Evolutionary conservation across 176 grass and related monocot genomes (phyloP), one percentile per base, ranked within the genome.

Genomic region (Pontederia crassipes): DNA sequence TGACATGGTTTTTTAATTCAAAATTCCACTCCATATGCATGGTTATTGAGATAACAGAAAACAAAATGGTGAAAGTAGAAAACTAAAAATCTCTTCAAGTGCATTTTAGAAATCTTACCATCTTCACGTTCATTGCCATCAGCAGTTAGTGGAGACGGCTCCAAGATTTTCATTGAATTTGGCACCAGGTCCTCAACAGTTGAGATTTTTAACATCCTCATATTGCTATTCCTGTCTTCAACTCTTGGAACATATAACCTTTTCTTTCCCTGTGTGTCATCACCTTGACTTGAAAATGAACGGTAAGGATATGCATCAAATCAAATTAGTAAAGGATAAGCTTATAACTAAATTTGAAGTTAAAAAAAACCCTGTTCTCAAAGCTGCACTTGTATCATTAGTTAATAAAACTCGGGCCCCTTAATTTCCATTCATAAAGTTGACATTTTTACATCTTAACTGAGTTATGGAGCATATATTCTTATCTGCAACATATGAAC

Each of bases 151-250:
- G 84, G 81, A 16, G 79, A 85, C 18, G 93, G 87, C 64, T 98
- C 93, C 71, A 98, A 29, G 69, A 98, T 98, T 20, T 98, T 92
- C 93, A 98, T 92, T 55, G 87, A 92, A 86, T 88, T 92, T 55
- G 80, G 75, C 62, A 92, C 54, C 49, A 98, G 76, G 75, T 98
- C 87, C 64, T 88, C 67, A 70, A 83, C 83, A 49, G 78, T 69
- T 27, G 84, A 90, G 49, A 98, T 92, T 80, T 76, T 91, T 56
- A 92, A 55, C 87, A 92, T 98, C 71, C 77, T 60, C 93, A 98
- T 98, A 70, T 98, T 77, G 52, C 87, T 83, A 73, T 98, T 92
- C 63, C 85, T 98, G 74, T 98, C 87, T 65, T 98, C 93, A 28
- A 98, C 79, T 27, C 84, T 62, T 80, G 87, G 93, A 63, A 92